A percentile compares a stretch with the other conserved stretches of the same genome.
phyloP scores from a whole-genome alignment of 2,329 filamentous ascomycete genomes.

The Teratosphaeria nubilosa region DNA sequence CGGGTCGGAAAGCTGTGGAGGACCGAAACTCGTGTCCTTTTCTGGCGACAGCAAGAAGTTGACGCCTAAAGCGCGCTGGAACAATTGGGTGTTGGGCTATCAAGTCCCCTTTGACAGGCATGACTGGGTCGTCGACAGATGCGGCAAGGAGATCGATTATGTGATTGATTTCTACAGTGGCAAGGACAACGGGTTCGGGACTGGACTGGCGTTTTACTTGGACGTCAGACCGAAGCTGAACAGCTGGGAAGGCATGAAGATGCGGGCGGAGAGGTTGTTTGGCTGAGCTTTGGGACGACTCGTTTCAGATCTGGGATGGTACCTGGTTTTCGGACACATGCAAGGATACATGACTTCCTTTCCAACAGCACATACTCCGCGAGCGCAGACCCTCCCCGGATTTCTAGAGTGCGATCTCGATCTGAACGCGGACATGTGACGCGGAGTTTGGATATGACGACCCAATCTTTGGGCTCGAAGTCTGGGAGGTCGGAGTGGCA shows the following conservation, averaged over 20 bases:
- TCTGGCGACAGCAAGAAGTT: constrained; percentile 54
- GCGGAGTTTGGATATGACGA: too few species aligned
- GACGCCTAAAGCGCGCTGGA: constrained; percentile 74
- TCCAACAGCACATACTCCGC: not conserved
- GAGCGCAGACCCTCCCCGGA: too few species aligned
- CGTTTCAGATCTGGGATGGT: not conserved
- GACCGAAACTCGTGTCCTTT: constrained; percentile 76
- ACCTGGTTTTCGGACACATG: not conserved
- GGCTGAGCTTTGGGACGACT: constrained; percentile 2
- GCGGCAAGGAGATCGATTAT: constrained; percentile 77
- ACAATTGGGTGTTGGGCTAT: constrained; percentile 71
- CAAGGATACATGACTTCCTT: not conserved
- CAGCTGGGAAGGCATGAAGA: constrained; percentile 49
- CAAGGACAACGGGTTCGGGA: constrained; percentile 34
- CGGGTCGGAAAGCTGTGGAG: constrained; percentile 56
- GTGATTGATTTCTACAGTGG: constrained; percentile 98
- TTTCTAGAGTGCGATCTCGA: too few species aligned
- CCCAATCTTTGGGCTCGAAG: too few species aligned
- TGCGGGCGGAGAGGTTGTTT: constrained; percentile 35
- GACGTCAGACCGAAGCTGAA: constrained; percentile 58
- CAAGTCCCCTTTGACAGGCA: constrained; percentile 87
- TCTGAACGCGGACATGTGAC: too few species aligned
- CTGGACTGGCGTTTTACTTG: constrained; percentile 52
- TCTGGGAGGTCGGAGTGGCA: too few species aligned
- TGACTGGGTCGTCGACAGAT: constrained; percentile 94